phyloP scores from a whole-genome alignment of 176 grass and related monocot genomes.

The Neostapfia colusana region DNA sequence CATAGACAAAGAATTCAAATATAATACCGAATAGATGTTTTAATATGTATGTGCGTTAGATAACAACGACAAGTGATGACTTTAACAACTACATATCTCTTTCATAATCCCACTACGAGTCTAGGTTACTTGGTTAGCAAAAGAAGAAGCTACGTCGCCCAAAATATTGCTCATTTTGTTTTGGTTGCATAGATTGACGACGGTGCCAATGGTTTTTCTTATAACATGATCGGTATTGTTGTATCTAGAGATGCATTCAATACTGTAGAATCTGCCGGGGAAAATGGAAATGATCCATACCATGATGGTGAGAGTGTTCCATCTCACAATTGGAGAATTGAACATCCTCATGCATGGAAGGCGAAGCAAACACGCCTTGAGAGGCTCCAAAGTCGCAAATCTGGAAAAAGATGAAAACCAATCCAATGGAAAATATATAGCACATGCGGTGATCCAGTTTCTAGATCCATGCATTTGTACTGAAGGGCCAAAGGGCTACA shows the following conservation, averaged over 20 bases:
- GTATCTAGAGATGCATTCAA: constrained; percentile 50
- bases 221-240: constrained; percentile 52
- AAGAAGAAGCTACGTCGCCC: too few species aligned
- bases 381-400: constrained; percentile 88
- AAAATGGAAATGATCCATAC: constrained; percentile 50
- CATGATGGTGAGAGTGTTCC: constrained; percentile 42
- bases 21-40: too few species aligned
- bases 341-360: constrained; percentile 93
- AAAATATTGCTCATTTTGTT: too few species aligned
- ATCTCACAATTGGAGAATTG: constrained; percentile 52
- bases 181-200: too few species aligned
- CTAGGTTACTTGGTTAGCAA: too few species aligned
- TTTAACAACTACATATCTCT: too few species aligned
- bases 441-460: constrained; percentile 69
- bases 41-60: too few species aligned
- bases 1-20: too few species aligned
- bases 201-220: constrained; percentile 32
- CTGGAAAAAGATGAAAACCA: constrained; percentile 87
- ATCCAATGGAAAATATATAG: constrained; percentile 73
- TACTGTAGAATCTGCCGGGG: constrained; percentile 48
- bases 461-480: constrained; percentile 79
- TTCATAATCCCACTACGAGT: too few species aligned
- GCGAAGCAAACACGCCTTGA: constrained; percentile 90
- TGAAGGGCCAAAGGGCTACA: constrained; percentile 44
- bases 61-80: too few species aligned